Evolutionary conservation across 1,139 yeast species (phyloP), one percentile per base, ranked within the genome.

Genomic region (Taiozyma sp.): DNA sequence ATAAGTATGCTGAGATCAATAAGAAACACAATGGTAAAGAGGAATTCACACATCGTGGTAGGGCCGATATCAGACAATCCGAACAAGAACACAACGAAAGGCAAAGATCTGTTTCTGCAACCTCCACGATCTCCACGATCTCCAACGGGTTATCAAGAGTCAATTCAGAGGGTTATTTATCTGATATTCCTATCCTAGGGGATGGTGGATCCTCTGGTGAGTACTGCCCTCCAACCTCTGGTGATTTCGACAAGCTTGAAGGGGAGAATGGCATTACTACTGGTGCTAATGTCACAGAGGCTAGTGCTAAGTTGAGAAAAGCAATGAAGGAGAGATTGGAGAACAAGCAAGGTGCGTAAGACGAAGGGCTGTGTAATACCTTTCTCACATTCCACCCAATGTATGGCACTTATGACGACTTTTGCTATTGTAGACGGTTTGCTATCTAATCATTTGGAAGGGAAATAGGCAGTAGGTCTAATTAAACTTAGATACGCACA

Each of bases 101-200:
- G 34, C 21, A 14, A 11, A 57, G 72, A 50, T 65, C 71, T 0
- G 51, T 56, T 0, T 68, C 72, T 0, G 47, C 50, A 11, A 54
- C 57, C 8, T 68, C 72, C 4, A 53, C 51, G 14, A 51, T 58
- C 19, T 16, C 19, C 19, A 16, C 19, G 19, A 16, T 16, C 3
- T 67, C 71, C 4, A 64, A 66, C 53, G 69, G 69, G 0, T 51
- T 70, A 43, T 69, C 74, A 10, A 66, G 70, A 51, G 68, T 70
- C 28, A 68, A 66, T 53, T 69, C 73, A 6, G 64, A 66, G 48
- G 71, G 69, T n/a, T 67, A 71, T 11, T 51, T 67, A 26, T 59
- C 72, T 0, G 72, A 70, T 57, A 59, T 69, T 24, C 72, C 73
- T 14, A 68, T 68, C 37, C 57, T 70, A 41, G 64, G 65, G 39